phyloP scores from a whole-genome alignment of 1,284 basidiomycete genomes.

The Boletellus deceptivus region DNA sequence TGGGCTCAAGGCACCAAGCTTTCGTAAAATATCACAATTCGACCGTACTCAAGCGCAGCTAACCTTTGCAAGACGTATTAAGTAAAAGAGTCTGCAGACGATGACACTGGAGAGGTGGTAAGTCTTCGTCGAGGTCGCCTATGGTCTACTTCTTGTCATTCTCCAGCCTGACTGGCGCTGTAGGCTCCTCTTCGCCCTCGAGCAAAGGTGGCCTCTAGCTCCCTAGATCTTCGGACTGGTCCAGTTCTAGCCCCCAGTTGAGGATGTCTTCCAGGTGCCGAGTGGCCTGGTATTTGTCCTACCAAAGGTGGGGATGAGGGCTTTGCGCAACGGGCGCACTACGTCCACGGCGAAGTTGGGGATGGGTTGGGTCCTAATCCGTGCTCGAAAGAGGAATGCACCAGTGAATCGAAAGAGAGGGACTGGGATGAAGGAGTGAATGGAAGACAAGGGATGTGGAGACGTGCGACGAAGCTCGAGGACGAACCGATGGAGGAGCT shows the following conservation, averaged over 20 bases:
- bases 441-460: no score
- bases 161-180: no score
- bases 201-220: no score
- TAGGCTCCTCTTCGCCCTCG: no score
- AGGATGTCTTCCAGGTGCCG: background rate
- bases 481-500: no score
- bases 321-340: background rate
- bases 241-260: background rate
- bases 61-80: background rate
- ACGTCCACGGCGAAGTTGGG: background rate
- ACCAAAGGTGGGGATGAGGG: background rate
- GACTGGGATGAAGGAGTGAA: no score
- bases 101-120: background rate
- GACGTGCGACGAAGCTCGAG: no score
- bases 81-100: background rate
- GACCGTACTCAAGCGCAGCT: background rate
- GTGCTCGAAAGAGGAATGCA: no score
- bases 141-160: no score
- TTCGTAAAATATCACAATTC: constrained; percentile 4
- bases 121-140: background rate
- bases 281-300: background rate
- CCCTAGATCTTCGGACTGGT: no score
- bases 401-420: background rate
- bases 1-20: no score
- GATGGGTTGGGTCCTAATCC: no score